These are phyloP conservation scores for Orbilia quercus DNA, from an alignment of 2,329 filamentous ascomycete species.

Conservation along the genomic window DNA sequence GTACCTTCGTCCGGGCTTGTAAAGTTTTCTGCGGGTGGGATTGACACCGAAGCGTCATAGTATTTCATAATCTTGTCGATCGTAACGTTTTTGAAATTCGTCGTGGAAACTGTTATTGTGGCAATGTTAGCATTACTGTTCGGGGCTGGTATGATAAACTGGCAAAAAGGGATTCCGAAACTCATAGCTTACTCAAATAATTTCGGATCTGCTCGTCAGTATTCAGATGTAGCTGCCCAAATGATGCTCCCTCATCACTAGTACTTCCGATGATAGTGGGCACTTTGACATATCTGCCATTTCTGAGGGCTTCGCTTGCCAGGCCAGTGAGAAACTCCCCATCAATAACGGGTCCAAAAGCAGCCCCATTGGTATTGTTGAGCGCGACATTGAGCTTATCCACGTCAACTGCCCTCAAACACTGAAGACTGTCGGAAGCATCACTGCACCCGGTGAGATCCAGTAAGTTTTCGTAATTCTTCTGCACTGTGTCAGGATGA, in stretches of 20 bases:
- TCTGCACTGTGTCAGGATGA: constrained; percentile 69
- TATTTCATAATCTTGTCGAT: constrained; percentile 8
- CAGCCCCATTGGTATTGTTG: constrained; percentile 63
- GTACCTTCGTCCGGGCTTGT: constrained; percentile 62
- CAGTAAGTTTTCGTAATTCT: constrained; percentile 73
- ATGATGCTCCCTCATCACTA: constrained; percentile 73
- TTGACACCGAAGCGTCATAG: constrained; percentile 17
- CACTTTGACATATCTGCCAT: constrained; percentile 72
- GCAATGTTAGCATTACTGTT: neutral
- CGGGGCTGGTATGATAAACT: neutral
- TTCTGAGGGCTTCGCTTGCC: constrained; percentile 68
- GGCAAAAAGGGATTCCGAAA: too few relatives aligned
- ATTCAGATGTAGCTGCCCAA: constrained; percentile 59
- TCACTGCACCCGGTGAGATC: constrained; percentile 70
- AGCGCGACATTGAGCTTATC: constrained; percentile 70
- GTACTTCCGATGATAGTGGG: constrained; percentile 74
- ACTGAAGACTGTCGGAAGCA: constrained; percentile 71
- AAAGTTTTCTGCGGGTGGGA: constrained; percentile 22
- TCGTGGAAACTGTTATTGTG: neutral
- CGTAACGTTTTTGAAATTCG: constrained; percentile 12
- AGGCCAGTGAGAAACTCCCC: constrained; percentile 69
- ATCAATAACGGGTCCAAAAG: constrained; percentile 66
- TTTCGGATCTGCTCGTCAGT: constrained; percentile 10
- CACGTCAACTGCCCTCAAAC: constrained; percentile 73
- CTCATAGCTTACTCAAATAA: constrained; percentile 8